These are phyloP conservation scores for Pichia terricola DNA, from an alignment of 1,139 yeast species.

Conservation along the genomic window DNA sequence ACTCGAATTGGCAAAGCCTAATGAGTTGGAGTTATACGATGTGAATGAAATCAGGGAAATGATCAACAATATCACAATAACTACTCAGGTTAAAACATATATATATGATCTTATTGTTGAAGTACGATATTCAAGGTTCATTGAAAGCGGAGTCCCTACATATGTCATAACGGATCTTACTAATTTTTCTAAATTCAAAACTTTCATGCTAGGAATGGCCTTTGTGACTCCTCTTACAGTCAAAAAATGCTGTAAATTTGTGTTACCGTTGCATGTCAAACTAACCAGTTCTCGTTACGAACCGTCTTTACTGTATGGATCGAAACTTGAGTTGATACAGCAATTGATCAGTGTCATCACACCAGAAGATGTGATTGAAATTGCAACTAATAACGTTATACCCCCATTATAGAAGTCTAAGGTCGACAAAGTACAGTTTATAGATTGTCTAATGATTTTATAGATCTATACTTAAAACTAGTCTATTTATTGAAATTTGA, in stretches of 20 bases:
- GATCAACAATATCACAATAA: slow-evolving; percentile 20
- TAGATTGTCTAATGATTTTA: background rate
- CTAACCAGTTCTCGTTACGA: slow-evolving; percentile 34
- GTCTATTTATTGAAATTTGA: slow-evolving; percentile 15
- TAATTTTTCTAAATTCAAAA: slow-evolving; percentile 30
- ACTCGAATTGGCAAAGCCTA: too few relatives aligned
- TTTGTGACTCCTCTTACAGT: slow-evolving; percentile 45
- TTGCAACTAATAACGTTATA: slow-evolving; percentile 36
- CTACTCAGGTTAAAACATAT: slow-evolving; percentile 39
- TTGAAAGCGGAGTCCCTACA: slow-evolving; percentile 40
- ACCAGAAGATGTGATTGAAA: slow-evolving; percentile 37
- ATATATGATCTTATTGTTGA: slow-evolving; percentile 44
- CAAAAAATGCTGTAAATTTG: slow-evolving; percentile 35
- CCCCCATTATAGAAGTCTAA: slow-evolving; percentile 31
- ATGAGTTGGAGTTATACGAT: too few relatives aligned
- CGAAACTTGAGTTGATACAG: slow-evolving; percentile 33
- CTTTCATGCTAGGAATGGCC: slow-evolving; percentile 30
- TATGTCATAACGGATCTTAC: slow-evolving; percentile 34
- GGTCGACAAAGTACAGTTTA: background rate
- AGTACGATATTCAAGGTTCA: slow-evolving; percentile 42
- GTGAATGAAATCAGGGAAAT: background rate
- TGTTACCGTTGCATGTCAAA: slow-evolving; percentile 36
- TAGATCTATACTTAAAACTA: background rate
- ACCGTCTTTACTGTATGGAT: slow-evolving; percentile 43
- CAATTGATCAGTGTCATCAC: slow-evolving; percentile 36